Conservation (phyloP, 768 basidiomycete species). For the Mycena crocata region DNA sequence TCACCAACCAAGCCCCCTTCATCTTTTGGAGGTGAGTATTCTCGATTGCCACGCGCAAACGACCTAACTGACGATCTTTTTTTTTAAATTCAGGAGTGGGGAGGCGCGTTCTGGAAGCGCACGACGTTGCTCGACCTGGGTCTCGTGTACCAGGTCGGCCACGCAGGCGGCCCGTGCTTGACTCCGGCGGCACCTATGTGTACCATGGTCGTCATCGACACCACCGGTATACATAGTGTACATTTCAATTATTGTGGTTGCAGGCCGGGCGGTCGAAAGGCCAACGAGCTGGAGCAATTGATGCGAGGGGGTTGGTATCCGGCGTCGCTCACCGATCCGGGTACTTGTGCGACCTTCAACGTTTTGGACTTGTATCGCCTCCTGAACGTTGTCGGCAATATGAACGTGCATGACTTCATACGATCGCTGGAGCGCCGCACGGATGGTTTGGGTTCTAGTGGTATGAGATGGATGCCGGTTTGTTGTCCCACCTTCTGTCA, state of each 20-base stretch:
- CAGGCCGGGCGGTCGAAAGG: neutral
- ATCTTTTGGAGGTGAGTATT: neutral
- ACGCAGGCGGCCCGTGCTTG: conserved; percentile 6
- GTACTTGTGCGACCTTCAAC: neutral
- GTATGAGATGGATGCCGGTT: too few species aligned
- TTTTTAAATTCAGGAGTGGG: conserved; percentile 27
- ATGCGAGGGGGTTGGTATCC: conserved; percentile 2
- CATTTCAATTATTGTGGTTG: neutral
- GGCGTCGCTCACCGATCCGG: neutral
- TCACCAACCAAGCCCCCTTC: neutral
- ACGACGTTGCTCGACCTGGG: neutral
- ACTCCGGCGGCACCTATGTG: neutral
- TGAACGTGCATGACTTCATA: conserved; percentile 7
- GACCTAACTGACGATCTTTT: neutral
- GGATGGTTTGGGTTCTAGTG: too few species aligned
- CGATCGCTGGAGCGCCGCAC: neutral
- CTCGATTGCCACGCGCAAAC: neutral
- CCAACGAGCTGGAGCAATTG: neutral
- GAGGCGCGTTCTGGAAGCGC: conserved; percentile 22
- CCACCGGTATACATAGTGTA: neutral
- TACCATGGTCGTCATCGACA: neutral
- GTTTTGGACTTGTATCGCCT: conserved; percentile 3
- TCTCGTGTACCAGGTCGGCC: conserved; percentile 27
- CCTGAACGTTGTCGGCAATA: neutral
- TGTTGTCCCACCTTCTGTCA: too few species aligned